phyloP scores from a whole-genome alignment of 805 yeast species.

The Wickerhamia fluorescens region DNA sequence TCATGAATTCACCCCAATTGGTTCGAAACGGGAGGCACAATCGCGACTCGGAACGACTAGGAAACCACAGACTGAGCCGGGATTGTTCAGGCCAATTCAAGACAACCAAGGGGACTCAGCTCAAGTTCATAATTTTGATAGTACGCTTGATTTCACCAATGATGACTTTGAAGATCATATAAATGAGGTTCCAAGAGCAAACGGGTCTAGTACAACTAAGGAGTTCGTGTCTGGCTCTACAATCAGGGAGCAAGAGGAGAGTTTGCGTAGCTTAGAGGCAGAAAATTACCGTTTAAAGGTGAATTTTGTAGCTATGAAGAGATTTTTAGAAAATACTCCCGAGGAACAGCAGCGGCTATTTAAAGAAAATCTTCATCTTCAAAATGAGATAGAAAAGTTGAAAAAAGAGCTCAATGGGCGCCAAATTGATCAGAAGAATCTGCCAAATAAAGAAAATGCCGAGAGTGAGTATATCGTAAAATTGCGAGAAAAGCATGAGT shows the following conservation, averaged over 20 bases:
- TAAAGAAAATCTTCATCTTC: conserved; percentile 13
- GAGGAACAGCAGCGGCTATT: conserved; percentile 14
- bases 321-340: conserved; percentile 16
- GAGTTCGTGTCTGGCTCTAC: too few species aligned
- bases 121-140: too few species aligned
- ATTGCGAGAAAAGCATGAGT: too few species aligned
- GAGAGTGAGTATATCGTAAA: conserved; percentile 1
- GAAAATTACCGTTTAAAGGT: conserved; percentile 20
- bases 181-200: too few species aligned
- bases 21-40: conserved; percentile 7
- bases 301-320: conserved; percentile 18
- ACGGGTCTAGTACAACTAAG: too few species aligned
- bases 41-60: conserved; percentile 1
- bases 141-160: conserved; percentile 4
- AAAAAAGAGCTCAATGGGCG: conserved; percentile 1
- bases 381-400: conserved; percentile 3
- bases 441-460: conserved; percentile 5
- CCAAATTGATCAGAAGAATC: conserved; percentile 1
- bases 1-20: conserved; percentile 22
- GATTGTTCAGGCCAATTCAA: too few species aligned
- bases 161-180: conserved; percentile 2
- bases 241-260: conserved; percentile 17
- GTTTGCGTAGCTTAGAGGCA: conserved; percentile 11
- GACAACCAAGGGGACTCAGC: too few species aligned
- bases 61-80: conserved; percentile 2